These are phyloP conservation scores for Paecilomyces formosus DNA, from an alignment of 2,329 filamentous ascomycete species.

Conservation along the genomic window DNA sequence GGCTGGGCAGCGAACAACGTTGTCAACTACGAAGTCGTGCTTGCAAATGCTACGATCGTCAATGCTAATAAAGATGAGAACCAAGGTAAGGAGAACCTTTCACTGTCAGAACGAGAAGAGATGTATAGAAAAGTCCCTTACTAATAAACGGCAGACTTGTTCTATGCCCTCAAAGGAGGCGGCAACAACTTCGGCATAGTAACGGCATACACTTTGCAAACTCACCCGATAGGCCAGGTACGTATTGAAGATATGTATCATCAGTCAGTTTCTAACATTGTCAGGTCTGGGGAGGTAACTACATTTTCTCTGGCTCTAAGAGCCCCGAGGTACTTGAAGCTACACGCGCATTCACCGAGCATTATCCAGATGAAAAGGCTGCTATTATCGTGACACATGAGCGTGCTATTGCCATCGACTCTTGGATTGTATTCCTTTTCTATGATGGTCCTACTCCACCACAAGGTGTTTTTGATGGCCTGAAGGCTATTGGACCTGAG, in stretches of 20 bases:
- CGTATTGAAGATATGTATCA: neutral
- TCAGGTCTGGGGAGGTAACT: conserved; percentile 42
- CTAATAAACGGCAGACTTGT: conserved; percentile 26
- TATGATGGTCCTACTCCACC: conserved; percentile 53
- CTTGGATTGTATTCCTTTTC: conserved; percentile 56
- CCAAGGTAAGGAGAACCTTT: conserved; percentile 10
- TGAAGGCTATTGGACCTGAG: conserved; percentile 40
- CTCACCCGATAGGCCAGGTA: conserved; percentile 22
- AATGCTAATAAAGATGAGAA: conserved; percentile 32
- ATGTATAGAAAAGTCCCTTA: neutral
- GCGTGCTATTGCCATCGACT: conserved; percentile 39
- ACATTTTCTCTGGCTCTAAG: conserved; percentile 30
- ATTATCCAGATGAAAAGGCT: conserved; percentile 54
- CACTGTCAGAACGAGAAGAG: too few species aligned
- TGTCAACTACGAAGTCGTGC: conserved; percentile 40
- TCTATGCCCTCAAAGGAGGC: conserved; percentile 34
- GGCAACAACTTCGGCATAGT: conserved; percentile 40
- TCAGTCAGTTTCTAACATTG: conserved; percentile 6
- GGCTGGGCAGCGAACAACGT: conserved; percentile 44
- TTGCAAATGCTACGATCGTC: conserved; percentile 39
- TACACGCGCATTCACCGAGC: conserved; percentile 26
- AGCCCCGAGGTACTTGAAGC: conserved; percentile 26
- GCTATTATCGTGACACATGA: conserved; percentile 53
- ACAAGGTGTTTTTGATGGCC: conserved; percentile 48
- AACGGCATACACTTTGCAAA: conserved; percentile 29